Base-by-base conservation (phyloP, 495 filamentous ascomycete genomes). In the Neurospora discreta region DNA sequence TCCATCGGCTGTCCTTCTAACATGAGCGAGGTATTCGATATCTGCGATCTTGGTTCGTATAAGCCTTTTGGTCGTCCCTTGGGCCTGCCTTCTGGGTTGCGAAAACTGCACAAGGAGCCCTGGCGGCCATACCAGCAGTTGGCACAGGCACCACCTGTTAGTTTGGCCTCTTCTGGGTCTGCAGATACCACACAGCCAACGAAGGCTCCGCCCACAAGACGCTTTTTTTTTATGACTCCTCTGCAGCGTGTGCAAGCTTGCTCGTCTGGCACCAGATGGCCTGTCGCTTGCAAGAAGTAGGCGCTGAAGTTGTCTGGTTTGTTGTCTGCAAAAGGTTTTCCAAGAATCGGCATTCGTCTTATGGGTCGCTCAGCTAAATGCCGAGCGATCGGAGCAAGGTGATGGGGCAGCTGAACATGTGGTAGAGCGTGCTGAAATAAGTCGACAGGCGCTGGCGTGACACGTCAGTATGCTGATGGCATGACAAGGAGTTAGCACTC, bases 111-210 rank as follows among this genome's bases (percentile, higher is more conserved):
- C 1, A n/a, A 10, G 0, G 42, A 77, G 2, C 75, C 77, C 38
- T 68, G 42, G 20, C 75, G 74, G 33, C 42, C 44, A 42, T 77
- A 78, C 75, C 72, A 78, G 65, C 77, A 78, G 68, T 71, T 73
- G 33, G 75, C 77, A 52, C 77, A 78, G 52, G 72, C 71, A 15
- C 75, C 75, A 13, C 52, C 23, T 6, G 73, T 74, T 1, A 30
- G 5, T 0, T 39, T 3, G 3, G 44, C 8, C 5, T 67, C 46
- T 2, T 26, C 42, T 20, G 46, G 36, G n/a, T 71, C 65, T 13
- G 39, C 26, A 0, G 70, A 39, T 9, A 75, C 73, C 39, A 78
- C 73, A 58, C 75, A 77, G 23, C 16, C 30, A 33, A 33, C 26
- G 0, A 60, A 60, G 13, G 52, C 18, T 9, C 52, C 52, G 26